phyloP scores from a whole-genome alignment of 2,329 filamentous ascomycete genomes.

The Ascosphaera apis region DNA sequence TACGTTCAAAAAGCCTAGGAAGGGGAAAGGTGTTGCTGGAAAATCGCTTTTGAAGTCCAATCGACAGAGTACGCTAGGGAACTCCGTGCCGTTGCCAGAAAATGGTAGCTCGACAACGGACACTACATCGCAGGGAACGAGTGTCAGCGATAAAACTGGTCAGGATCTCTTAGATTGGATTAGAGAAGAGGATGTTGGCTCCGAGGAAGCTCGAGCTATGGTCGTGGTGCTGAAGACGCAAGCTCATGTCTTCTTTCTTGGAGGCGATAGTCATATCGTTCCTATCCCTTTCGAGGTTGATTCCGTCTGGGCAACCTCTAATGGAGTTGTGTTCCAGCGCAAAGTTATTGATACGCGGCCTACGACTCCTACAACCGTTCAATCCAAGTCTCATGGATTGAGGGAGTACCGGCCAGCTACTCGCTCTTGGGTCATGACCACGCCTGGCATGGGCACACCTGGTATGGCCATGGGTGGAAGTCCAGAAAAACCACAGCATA shows the following conservation, averaged over 20 bases:
- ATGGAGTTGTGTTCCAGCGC: conserved; percentile 68
- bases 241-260: conserved; percentile 77
- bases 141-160: background rate
- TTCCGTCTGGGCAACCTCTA: conserved; percentile 56
- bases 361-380: background rate
- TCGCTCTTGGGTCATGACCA: background rate
- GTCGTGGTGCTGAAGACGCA: conserved; percentile 85
- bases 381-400: background rate
- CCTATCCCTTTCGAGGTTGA: conserved; percentile 92
- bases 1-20: conserved; percentile 33
- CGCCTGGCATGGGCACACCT: background rate
- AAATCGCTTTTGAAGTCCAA: background rate
- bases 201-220: conserved; percentile 35
- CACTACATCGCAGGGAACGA: background rate
- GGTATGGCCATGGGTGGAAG: too few species aligned
- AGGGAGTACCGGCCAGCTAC: conserved; percentile 1
- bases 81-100: background rate
- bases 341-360: conserved; percentile 29
- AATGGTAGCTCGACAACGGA: conserved; percentile 4
- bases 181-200: conserved; percentile 14
- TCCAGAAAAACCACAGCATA: too few species aligned
- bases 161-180: conserved; percentile 3
- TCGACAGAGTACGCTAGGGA: background rate
- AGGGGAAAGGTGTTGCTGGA: background rate
- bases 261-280: conserved; percentile 68